phyloP scores from a whole-genome alignment of 345 rosid genomes.

The Aquilaria malaccensis region DNA sequence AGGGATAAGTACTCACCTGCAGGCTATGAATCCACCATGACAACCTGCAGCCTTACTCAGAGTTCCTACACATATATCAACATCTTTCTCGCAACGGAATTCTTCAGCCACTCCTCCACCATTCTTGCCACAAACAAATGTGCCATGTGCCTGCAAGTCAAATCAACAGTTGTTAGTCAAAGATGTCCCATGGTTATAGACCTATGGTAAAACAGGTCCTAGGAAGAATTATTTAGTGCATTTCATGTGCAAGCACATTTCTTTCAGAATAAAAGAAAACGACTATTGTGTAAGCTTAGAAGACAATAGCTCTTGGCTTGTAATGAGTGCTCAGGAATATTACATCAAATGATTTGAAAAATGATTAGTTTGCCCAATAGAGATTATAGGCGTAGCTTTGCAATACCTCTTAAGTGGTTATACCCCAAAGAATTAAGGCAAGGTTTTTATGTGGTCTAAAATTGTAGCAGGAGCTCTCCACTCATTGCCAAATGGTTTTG shows the following conservation, averaged over 20 bases:
- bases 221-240: too few relatives aligned
- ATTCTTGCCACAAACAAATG: conserved; percentile 83
- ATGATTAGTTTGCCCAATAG: too few relatives aligned
- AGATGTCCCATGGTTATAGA: not conserved
- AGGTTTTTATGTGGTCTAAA: too few relatives aligned
- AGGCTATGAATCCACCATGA: conserved; percentile 94
- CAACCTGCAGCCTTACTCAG: conserved; percentile 98
- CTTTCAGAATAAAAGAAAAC: not conserved
- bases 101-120: conserved; percentile 95
- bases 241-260: too few relatives aligned
- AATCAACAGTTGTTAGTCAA: not conserved
- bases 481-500: too few relatives aligned
- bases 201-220: too few relatives aligned
- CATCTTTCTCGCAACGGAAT: conserved; percentile 70
- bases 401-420: too few relatives aligned
- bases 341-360: too few relatives aligned
- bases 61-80: conserved; percentile 87
- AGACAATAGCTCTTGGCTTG: not conserved
- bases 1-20: conserved; percentile 50
- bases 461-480: too few relatives aligned
- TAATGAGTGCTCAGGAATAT: not conserved
- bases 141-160: conserved; percentile 83
- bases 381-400: too few relatives aligned
- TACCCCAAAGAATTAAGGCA: too few relatives aligned
- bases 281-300: not conserved